A percentile compares a stretch with the other conserved stretches of the same genome.
phyloP scores from a whole-genome alignment of 2,329 filamentous ascomycete genomes.

The Penicillium brasilianum region DNA sequence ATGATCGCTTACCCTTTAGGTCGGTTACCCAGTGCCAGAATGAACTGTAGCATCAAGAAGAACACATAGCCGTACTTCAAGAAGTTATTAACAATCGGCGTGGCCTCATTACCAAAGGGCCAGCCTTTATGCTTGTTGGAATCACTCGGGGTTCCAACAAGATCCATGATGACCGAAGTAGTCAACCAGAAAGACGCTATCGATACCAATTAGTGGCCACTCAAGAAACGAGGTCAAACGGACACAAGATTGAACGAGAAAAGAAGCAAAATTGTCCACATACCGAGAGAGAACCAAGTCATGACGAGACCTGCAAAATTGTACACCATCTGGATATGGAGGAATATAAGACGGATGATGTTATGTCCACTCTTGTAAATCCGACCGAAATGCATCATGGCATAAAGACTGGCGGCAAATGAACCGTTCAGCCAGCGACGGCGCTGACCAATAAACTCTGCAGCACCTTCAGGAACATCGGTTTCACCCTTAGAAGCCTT shows the following conservation, averaged over 20 bases:
- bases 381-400: constrained; percentile 93
- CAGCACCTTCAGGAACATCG: constrained; percentile 93
- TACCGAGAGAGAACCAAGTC: constrained; percentile 78
- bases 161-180: constrained; percentile 35
- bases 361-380: constrained; percentile 99
- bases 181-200: constrained; percentile 34
- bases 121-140: constrained; percentile 30
- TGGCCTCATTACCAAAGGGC: constrained; percentile 32
- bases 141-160: constrained; percentile 30
- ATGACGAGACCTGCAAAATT: constrained; percentile 85
- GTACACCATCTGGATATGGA: constrained; percentile 93
- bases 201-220: neutral
- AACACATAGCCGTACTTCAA: constrained; percentile 89
- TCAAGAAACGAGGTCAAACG: constrained; percentile 3
- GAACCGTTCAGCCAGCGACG: constrained; percentile 98
- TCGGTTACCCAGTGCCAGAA: constrained; percentile 90
- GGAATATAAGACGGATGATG: constrained; percentile 94
- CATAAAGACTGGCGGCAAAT: constrained; percentile 93
- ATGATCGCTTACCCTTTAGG: constrained; percentile 72
- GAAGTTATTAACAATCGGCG: constrained; percentile 86
- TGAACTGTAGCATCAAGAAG: constrained; percentile 91
- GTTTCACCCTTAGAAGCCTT: constrained; percentile 98
- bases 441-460: constrained; percentile 95
- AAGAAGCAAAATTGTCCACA: constrained; percentile 26
- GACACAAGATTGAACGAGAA: neutral